Conservation (phyloP, 2,329 filamentous ascomycete genomes). For the Erysiphe pisi region DNA sequence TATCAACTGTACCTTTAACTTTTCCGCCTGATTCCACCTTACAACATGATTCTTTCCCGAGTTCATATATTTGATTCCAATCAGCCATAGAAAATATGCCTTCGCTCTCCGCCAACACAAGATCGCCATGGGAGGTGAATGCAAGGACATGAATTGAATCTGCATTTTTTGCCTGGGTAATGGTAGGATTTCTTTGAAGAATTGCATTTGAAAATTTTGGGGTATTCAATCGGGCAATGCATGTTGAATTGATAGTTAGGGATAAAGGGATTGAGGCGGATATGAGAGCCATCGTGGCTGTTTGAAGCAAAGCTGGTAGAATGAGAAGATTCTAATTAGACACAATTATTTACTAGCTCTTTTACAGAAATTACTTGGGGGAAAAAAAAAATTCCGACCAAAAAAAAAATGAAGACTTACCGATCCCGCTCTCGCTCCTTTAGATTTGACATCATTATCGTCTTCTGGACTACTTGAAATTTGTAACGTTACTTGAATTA, state of each 20-base stretch:
- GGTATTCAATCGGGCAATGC: conserved; percentile 47
- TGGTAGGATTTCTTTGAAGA: conserved; percentile 51
- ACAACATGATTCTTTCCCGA: conserved; percentile 56
- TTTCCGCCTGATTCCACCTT: conserved; percentile 40
- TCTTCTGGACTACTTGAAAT: conserved; percentile 53
- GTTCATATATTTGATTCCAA: conserved; percentile 61
- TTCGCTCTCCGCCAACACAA: conserved; percentile 71
- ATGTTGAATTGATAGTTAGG: conserved; percentile 55
- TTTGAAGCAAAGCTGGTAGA: conserved; percentile 72
- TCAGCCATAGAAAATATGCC: conserved; percentile 63
- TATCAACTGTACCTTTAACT: conserved; percentile 42
- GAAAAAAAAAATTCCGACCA: too few relatives aligned
- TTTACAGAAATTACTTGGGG: too few relatives aligned
- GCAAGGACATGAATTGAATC: conserved; percentile 71
- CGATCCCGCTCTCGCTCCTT: conserved; percentile 49
- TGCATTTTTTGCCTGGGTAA: conserved; percentile 50
- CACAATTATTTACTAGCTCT: too few relatives aligned
- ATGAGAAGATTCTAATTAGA: conserved; percentile 57
- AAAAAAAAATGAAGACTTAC: conserved; percentile 39
- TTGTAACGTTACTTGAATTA: conserved; percentile 76
- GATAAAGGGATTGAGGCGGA: conserved; percentile 73
- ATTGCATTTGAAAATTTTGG: conserved; percentile 38
- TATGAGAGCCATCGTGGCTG: conserved; percentile 64
- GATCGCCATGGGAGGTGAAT: conserved; percentile 61
- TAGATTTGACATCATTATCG: conserved; percentile 52